These are phyloP conservation scores for Vigna unguiculata DNA, from an alignment of 306 rosid genomes.

Conservation along the genomic window DNA sequence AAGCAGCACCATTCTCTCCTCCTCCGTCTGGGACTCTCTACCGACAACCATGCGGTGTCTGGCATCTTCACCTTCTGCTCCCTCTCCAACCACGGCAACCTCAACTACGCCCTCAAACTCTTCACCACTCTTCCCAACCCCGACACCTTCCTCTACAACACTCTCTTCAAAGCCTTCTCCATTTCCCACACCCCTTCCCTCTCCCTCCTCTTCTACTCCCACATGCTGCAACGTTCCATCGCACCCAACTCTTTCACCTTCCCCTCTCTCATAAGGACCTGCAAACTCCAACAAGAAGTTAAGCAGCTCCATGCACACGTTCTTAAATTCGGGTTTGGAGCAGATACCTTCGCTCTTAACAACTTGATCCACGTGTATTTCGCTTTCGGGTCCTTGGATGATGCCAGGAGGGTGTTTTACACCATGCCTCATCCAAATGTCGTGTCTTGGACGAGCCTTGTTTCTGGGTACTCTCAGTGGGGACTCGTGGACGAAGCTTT, in stretches of 20 bases:
- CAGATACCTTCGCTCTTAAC: conserved; percentile 52
- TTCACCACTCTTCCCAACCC: conserved; percentile 58
- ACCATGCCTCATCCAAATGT: conserved; percentile 50
- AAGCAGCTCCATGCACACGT: conserved; percentile 70
- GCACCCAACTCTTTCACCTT: conserved; percentile 62
- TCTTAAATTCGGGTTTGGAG: conserved; percentile 57
- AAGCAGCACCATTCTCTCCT: conserved; percentile 66
- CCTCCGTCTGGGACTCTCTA: conserved; percentile 62
- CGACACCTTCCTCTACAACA: conserved; percentile 68
- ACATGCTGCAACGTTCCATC: conserved; percentile 56
- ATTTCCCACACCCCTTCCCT: conserved; percentile 29
- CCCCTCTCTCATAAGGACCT: conserved; percentile 60
- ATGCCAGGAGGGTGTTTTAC: conserved; percentile 61
- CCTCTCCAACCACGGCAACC: conserved; percentile 49
- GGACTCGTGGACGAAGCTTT: conserved; percentile 64
- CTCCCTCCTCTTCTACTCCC: conserved; percentile 54
- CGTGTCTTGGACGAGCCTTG: conserved; percentile 69
- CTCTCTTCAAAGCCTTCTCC: conserved; percentile 55
- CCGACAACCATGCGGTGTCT: conserved; percentile 61
- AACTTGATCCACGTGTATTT: conserved; percentile 59
- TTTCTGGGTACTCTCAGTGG: conserved; percentile 58
- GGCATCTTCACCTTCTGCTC: conserved; percentile 63
- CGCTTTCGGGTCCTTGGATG: conserved; percentile 51
- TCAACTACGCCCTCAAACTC: conserved; percentile 59
- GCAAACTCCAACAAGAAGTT: conserved; percentile 47